phyloP scores from a whole-genome alignment of 2,329 filamentous ascomycete species.

The Cadophora gregata region DNA sequence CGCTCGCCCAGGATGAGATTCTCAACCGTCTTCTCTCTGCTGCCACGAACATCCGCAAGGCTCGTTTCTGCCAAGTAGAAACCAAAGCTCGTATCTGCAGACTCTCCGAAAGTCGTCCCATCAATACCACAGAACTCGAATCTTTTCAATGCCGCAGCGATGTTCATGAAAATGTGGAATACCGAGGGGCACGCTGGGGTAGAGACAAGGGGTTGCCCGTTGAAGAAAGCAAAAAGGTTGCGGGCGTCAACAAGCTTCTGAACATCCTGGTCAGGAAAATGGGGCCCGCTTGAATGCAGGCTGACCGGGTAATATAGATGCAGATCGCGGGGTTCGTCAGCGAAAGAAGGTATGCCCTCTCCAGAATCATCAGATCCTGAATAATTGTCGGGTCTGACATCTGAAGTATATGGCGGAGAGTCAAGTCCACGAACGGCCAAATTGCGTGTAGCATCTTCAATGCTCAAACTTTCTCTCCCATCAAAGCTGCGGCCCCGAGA shows the following conservation, averaged over 20 bases:
- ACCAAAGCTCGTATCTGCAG: conserved; percentile 69
- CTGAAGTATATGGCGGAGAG: conserved; percentile 47
- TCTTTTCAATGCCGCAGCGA: conserved; percentile 59
- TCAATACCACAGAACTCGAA: conserved; percentile 64
- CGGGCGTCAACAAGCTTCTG: conserved; percentile 64
- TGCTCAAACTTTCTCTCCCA: conserved; percentile 50
- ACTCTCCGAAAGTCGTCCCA: conserved; percentile 63
- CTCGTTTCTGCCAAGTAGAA: conserved; percentile 78
- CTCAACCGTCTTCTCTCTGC: conserved; percentile 88
- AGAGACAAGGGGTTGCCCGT: conserved; percentile 65
- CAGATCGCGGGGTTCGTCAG: conserved; percentile 50
- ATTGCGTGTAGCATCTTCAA: conserved; percentile 55
- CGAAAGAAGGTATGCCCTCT: conserved; percentile 32
- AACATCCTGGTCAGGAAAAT: conserved; percentile 51
- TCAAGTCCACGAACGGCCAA: conserved; percentile 44
- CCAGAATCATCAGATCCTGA: conserved; percentile 34
- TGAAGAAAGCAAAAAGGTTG: conserved; percentile 71
- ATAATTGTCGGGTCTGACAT: conserved; percentile 26
- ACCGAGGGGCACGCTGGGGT: conserved; percentile 58
- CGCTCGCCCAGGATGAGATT: conserved; percentile 87
- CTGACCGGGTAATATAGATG: conserved; percentile 59
- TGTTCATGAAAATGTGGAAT: conserved; percentile 60
- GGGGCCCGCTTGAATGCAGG: conserved; percentile 36
- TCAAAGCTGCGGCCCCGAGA: conserved; percentile 50
- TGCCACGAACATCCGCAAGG: conserved; percentile 80